phyloP scores from a whole-genome alignment of 2,329 filamentous ascomycete species.

The Calonectria montana region DNA sequence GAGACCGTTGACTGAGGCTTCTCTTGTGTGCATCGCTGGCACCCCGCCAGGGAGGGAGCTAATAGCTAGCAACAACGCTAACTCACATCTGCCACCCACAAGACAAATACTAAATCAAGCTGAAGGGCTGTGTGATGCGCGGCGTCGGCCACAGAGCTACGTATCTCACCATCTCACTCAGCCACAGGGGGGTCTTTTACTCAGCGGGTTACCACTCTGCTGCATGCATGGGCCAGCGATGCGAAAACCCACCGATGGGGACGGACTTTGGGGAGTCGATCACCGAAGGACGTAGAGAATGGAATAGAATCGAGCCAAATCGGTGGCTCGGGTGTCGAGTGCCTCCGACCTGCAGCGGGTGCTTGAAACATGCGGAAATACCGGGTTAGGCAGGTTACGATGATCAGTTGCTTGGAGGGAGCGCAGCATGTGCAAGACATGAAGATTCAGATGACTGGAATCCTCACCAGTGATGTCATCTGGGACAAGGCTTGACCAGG shows the following conservation, averaged over 20 bases:
- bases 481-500: neutral
- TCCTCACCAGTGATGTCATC: slow-evolving; percentile 2
- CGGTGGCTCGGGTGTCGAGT: neutral
- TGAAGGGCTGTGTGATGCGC: slow-evolving; percentile 12
- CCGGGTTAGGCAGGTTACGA: neutral
- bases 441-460: neutral
- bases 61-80: neutral
- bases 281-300: neutral
- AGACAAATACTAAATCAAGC: neutral
- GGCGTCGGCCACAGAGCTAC: neutral
- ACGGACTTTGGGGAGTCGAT: neutral
- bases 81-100: neutral
- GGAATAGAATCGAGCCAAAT: neutral
- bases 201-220: slow-evolving; percentile 21
- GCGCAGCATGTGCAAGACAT: slow-evolving; percentile 4
- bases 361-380: neutral
- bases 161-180: slow-evolving; percentile 22
- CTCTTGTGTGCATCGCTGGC: neutral
- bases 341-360: neutral
- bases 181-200: slow-evolving; percentile 10
- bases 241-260: neutral
- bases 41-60: slow-evolving; percentile 13
- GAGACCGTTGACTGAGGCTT: slow-evolving; percentile 9
- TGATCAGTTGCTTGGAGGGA: neutral
- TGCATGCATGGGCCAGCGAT: slow-evolving; percentile 2